Conservation (phyloP, 1,139 yeast species). For the Candida labiduridarum region DNA sequence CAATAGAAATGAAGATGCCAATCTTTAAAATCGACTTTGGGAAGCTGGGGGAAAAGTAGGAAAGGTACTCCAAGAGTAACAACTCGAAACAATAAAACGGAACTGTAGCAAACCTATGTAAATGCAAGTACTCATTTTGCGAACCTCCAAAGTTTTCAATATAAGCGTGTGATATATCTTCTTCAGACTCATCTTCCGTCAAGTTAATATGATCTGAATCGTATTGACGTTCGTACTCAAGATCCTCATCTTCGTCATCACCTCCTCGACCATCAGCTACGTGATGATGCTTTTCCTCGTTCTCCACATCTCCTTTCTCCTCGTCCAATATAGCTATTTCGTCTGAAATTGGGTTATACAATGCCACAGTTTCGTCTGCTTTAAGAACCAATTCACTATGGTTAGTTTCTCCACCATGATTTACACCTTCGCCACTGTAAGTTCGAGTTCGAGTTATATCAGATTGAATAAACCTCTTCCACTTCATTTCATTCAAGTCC, state of each 20-base stretch:
- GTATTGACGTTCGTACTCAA: conserved; percentile 9
- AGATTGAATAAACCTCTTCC: conserved; percentile 15
- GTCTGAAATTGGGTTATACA: conserved; percentile 3
- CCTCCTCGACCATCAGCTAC: not conserved
- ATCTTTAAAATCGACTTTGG: conserved; percentile 10
- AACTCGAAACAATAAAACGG: conserved; percentile 14
- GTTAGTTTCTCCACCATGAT: not conserved
- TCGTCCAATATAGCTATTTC: conserved; percentile 1
- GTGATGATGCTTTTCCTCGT: not conserved
- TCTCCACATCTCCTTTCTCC: not conserved
- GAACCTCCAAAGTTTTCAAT: not conserved
- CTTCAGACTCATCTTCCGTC: conserved; percentile 10
- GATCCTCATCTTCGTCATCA: conserved; percentile 15
- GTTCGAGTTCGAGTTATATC: not conserved
- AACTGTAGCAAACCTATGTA: conserved; percentile 3
- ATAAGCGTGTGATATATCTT: not conserved
- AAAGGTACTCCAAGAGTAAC: conserved; percentile 14
- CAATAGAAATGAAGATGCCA: conserved; percentile 8
- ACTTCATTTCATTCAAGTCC: conserved; percentile 24
- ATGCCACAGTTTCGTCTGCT: conserved; percentile 2
- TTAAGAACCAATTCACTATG: not conserved
- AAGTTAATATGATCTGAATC: conserved; percentile 16
- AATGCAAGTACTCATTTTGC: not conserved
- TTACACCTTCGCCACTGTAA: not conserved
- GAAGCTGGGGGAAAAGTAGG: conserved; percentile 12